Percentiles rank a stretch among this genome's conserved stretches.
Conservation (phyloP, 2,329 filamentous ascomycete species). For the Rhexocercosporidium sp. region DNA sequence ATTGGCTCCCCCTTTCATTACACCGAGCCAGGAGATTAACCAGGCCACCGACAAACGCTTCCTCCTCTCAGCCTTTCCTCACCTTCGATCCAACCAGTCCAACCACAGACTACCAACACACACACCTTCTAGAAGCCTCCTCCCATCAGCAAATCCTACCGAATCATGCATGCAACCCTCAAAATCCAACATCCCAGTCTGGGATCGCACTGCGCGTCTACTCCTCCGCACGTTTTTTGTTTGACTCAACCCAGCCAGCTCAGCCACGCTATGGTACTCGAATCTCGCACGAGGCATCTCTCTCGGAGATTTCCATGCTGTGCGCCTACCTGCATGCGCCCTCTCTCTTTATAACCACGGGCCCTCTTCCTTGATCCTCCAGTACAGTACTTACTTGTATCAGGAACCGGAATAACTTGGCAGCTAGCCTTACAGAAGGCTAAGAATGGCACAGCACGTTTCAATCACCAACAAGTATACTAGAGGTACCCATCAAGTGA, state of each 20-base stretch:
- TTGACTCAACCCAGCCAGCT: too few relatives aligned
- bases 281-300: neutral
- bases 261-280: neutral
- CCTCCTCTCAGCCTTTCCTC: neutral
- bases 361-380: neutral
- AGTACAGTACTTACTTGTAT: too few relatives aligned
- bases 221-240: neutral
- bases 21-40: constrained; percentile 6
- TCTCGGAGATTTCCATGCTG: constrained; percentile 3
- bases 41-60: neutral
- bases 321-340: neutral
- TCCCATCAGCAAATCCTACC: neutral
- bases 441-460: neutral
- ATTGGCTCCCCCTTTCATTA: neutral
- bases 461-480: too few relatives aligned
- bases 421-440: neutral
- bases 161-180: neutral
- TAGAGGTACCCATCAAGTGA: too few relatives aligned
- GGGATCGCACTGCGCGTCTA: neutral
- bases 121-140: neutral
- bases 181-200: neutral
- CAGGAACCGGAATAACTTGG: neutral
- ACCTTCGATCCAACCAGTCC: neutral
- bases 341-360: neutral
- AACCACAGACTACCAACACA: neutral